These are phyloP conservation scores for Solanum chacoense DNA, from an alignment of 305 asterid species.

Conservation along the genomic window DNA sequence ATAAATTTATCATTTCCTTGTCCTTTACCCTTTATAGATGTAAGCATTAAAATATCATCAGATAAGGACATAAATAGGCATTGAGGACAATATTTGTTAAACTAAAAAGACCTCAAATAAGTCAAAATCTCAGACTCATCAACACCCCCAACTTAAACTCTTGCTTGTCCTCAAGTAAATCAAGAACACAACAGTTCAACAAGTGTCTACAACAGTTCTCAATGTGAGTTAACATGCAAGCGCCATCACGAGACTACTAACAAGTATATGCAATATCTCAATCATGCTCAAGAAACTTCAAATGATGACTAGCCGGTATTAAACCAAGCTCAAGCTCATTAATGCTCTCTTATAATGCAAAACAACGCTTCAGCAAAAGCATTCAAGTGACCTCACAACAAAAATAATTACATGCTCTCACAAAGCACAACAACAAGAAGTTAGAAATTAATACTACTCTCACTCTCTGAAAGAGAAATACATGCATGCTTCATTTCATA, in stretches of 20 bases:
- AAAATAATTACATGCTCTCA: background rate
- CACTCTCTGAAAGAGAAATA: background rate
- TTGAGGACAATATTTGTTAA: background rate
- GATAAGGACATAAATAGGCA: background rate
- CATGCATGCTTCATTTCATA: background rate
- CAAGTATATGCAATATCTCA: background rate
- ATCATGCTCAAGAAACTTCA: background rate
- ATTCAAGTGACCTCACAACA: background rate
- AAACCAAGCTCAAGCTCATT: background rate
- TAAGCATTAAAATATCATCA: too few species aligned
- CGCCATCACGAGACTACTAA: background rate
- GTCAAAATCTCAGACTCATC: background rate
- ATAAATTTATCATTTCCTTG: background rate
- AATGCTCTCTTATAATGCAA: background rate
- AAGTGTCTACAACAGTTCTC: background rate
- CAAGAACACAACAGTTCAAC: background rate
- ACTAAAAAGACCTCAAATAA: background rate
- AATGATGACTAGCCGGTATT: background rate
- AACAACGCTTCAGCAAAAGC: background rate
- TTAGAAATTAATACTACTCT: background rate
- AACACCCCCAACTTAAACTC: background rate
- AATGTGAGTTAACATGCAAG: background rate
- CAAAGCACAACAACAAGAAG: background rate
- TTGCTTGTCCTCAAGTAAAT: background rate
- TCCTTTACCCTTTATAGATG: background rate